Base-by-base conservation (phyloP, 345 rosid species). In the Eucalyptus erythrocorys region DNA sequence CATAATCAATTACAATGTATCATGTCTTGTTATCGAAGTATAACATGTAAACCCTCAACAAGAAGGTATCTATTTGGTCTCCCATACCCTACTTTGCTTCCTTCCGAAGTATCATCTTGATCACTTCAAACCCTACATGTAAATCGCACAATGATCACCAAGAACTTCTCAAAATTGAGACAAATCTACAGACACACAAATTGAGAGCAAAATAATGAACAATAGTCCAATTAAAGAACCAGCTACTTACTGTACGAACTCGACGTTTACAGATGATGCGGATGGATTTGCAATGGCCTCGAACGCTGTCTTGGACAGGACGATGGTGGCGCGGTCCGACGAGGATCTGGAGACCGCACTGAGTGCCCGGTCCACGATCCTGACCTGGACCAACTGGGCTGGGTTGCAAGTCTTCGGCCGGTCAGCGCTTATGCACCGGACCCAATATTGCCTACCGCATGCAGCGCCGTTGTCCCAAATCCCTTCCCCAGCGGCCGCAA, bases 391-490 rank as follows among this genome's bases (percentile, higher is more conserved):
- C n/a, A 87, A 90, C 68, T 68, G 55, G 6, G 26, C 89, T 1
- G 92, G 91, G 12, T 43, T 47, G 90, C 97, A 95, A 13, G 92
- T 87, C 22, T 90, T 30, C 0, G 86, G 90, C 6, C 43, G 88
- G 6, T 86, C 86, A 4, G 94, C 93, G 9, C 94, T 94, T 32
- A 94, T 92, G 92, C 97, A 95, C 34, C 95, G 88, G 26, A 95
- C 94, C 89, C 88, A 27, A 71, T 95, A 95, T 32, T 87, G 91
- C 88, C 95, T 88, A 80, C 96, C 96, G 7, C 97, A 95, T 9
- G 94, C 87, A 2, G 96, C 95, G 0, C 96, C 96, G 49, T 93
- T 94, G 89, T 95, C 95, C 97, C 97, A 95, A 87, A 95, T 53
- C 76, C 94, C 94, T 13, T 93, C 94, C 2, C 96, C 94, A 4